Evolutionary conservation across 73 alveolate genomes (phyloP).

Genomic region (Symbiodinium pilosum): DNA sequence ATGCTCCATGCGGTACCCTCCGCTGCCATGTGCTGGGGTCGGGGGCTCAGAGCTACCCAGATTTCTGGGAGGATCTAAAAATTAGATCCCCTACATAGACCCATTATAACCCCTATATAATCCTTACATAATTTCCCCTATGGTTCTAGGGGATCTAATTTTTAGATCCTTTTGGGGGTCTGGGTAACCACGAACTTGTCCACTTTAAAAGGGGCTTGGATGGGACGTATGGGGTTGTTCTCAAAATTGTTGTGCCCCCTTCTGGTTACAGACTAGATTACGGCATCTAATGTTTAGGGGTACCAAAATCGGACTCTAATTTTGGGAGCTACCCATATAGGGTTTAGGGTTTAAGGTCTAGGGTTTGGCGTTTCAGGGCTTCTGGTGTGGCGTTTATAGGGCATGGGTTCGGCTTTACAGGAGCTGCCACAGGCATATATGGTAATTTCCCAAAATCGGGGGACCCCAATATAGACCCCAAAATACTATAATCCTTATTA

Average conservation of each 20-base stretch:
- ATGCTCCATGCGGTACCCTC: slow-evolving; percentile 93
- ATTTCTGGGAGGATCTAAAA: background rate
- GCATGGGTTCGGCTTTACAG: too few relatives aligned
- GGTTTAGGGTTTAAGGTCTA: background rate
- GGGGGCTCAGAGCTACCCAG: slow-evolving; percentile 3
- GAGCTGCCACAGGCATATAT: too few relatives aligned
- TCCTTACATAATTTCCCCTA: background rate
- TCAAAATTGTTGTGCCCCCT: background rate
- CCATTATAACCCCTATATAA: too few relatives aligned
- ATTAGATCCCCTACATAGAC: background rate
- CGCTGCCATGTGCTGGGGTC: slow-evolving; percentile 93
- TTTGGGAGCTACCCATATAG: background rate
- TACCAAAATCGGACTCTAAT: background rate
- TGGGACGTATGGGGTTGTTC: background rate
- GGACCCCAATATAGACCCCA: too few relatives aligned
- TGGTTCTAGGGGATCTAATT: background rate
- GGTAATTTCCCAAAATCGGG: too few relatives aligned
- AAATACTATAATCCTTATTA: too few relatives aligned
- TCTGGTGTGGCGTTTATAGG: background rate
- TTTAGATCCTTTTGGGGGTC: background rate
- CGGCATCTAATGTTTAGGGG: background rate
- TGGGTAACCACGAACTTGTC: background rate
- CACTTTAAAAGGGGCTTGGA: background rate
- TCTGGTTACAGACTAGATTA: background rate
- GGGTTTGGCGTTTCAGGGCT: background rate